Percentiles rank a stretch among this genome's conserved stretches.
Evolutionary conservation across 208 protist species (phyloP).

Genomic region (Leishmania guyanensis): DNA sequence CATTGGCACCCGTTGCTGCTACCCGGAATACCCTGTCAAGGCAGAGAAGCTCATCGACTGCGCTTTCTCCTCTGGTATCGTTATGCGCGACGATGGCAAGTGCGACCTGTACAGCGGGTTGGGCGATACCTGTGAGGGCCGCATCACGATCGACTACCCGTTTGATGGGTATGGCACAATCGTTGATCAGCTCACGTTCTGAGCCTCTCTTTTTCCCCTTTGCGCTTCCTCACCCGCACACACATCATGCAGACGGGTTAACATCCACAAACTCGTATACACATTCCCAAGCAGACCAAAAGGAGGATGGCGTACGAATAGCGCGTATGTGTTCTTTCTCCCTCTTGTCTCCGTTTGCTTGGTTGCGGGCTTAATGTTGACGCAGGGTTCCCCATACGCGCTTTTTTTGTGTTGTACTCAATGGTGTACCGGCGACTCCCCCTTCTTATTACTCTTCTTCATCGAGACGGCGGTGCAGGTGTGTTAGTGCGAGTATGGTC

Average conservation of each 20-base stretch:
- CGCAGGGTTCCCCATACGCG: neutral
- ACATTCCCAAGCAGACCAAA: neutral
- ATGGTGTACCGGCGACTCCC: neutral
- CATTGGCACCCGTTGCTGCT: conserved; percentile 67
- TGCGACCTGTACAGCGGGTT: conserved; percentile 75
- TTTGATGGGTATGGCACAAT: conserved; percentile 63
- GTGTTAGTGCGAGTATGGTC: neutral
- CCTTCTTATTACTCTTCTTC: neutral
- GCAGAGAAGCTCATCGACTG: conserved; percentile 51
- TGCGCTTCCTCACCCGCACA: neutral
- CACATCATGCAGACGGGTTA: neutral
- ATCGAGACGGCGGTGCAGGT: neutral
- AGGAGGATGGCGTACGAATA: too few species aligned
- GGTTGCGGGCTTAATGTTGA: neutral
- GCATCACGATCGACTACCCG: conserved; percentile 76
- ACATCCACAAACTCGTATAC: neutral
- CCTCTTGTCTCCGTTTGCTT: neutral
- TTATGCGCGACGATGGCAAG: conserved; percentile 68
- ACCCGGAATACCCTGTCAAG: conserved; percentile 56
- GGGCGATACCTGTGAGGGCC: conserved; percentile 60
- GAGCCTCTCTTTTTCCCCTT: neutral
- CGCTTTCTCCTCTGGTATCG: conserved; percentile 64
- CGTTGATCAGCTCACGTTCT: conserved; percentile 44
- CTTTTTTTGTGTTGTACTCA: neutral
- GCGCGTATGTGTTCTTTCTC: neutral